Evolutionary conservation across 208 protist species (phyloP), one percentile per base, ranked within the genome.

Genomic region (Trichomonas vaginalis): DNA sequence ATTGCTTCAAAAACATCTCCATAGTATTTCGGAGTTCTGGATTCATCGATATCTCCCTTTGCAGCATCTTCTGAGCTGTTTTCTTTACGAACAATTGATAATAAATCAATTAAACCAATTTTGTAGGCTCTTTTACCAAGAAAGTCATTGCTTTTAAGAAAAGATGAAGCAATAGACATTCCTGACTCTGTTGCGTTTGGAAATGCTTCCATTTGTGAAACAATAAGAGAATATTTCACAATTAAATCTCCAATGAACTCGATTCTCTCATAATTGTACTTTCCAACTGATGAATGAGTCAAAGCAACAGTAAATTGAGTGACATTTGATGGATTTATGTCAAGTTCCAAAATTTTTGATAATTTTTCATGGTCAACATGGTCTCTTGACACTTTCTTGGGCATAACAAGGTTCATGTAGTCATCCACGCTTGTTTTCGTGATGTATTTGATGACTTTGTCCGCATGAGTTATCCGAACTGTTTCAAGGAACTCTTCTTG

Each of bases 161-260:
- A 92, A 17, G 45, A 6, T 35, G 86, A 56, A 32, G 86, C 14
- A 15, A 92, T 51, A 35, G 86, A 56, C 27, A 92, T n/a, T 17
- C 86, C 86, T 39, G 86, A 92, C 39, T 92, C 86, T 15, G 17
- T 15, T 39, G n/a, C 45, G 27, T 23, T 48, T 51, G 86, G 86
- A 51, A 51, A 92, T 21, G 45, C 42, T 6, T 39, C 42, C 32
- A 48, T 51, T 32, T 35, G n/a, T n/a, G 27, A 14, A 15, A 32
- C 12, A 15, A 42, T 32, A 92, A 51, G 48, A 17, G 45, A 0
- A 35, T 51, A 92, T 51, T 92, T 92, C 35, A 92, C 86, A 92
- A 92, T 39, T 39, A 92, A 51, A 92, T 92, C 86, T 39, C 86
- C 86, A 51, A 92, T 51, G 32, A 92, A 92, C 17, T 92, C 86